Base-by-base conservation (phyloP, 2,329 filamentous ascomycete genomes). In the Colletotrichum sp. region DNA sequence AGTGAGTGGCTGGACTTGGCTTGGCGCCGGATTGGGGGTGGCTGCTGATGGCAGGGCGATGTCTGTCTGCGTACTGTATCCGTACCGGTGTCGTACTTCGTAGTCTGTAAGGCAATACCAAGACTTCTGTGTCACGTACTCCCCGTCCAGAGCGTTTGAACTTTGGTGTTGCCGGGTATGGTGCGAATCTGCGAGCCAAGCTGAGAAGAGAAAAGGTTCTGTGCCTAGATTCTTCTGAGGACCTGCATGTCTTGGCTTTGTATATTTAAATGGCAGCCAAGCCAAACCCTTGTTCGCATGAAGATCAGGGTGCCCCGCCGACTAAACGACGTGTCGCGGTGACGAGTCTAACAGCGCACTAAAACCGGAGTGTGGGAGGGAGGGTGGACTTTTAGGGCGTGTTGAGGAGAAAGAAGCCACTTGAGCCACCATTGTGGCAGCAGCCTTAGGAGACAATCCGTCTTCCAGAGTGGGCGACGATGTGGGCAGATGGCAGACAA, bases 271-370 rank as follows among this genome's bases (percentile, higher is more conserved):
- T 57, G 36, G 54, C 54, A 43, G 15, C 31, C 31, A 43, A 73
- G 33, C 55, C 67, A 34, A 54, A 27, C 38, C 61, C 67, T 59
- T 73, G 71, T 34, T 66, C 27, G 61, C 67, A 70, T 73, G 55
- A 66, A 70, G 43, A 66, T 47, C 43, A 70, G 43, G 66, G 38
- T 36, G 55, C 54, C 61, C 33, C n/a, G 62, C 31, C 61, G 43
- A 62, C 31, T 29, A 70, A 57, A 54, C n/a, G 66, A 65, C 21
- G 38, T 31, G 36, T 36, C 12, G 21, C 24, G 34, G 59, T 51
- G 59, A 59, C 38, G 64, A 68, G 21, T 31, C 13, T 24, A 33
- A 38, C 5, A 34, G 21, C 47, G 65, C 15, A 33, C 57, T 34
- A 66, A 66, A 47, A 27, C 29, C 55, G 69, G 36, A 58, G 24